phyloP scores from a whole-genome alignment of 140 eudicot genomes.

The Flaveria floridana region DNA sequence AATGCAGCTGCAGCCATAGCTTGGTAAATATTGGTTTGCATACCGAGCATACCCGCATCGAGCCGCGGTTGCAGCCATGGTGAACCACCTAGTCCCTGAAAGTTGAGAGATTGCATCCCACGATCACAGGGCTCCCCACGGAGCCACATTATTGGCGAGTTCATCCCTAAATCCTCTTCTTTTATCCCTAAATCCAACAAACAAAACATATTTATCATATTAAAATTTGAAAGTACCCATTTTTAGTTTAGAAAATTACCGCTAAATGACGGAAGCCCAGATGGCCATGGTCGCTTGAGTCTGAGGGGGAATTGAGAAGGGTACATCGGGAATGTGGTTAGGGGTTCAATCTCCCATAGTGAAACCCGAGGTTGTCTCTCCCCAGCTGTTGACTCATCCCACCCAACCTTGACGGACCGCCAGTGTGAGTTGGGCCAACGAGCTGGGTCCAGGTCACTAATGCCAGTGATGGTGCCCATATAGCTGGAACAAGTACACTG shows the following conservation, averaged over 20 bases:
- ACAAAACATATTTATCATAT: background rate
- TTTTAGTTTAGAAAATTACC: constrained; percentile 38
- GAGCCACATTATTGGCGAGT: constrained; percentile 72
- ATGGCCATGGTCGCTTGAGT: constrained; percentile 89
- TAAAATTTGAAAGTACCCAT: background rate
- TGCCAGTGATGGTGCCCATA: constrained; percentile 90
- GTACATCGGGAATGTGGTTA: constrained; percentile 90
- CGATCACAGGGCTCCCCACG: constrained; percentile 57
- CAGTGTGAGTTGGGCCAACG: constrained; percentile 89
- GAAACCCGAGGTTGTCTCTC: constrained; percentile 95
- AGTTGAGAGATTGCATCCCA: constrained; percentile 60
- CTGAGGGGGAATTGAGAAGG: constrained; percentile 87
- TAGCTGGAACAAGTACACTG: constrained; percentile 39
- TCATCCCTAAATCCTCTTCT: constrained; percentile 65
- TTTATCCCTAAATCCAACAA: constrained; percentile 46
- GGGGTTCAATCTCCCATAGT: constrained; percentile 86
- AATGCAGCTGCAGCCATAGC: constrained; percentile 81
- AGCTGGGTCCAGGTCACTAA: constrained; percentile 67
- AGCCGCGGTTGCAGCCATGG: constrained; percentile 87
- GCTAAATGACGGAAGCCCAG: constrained; percentile 62
- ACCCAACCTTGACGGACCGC: constrained; percentile 92
- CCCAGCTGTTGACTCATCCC: constrained; percentile 97
- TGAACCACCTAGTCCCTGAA: constrained; percentile 62
- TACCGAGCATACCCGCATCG: constrained; percentile 63
- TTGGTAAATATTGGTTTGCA: constrained; percentile 73